Conservation (phyloP, 2,329 filamentous ascomycete genomes). For the Cladophialophora exuberans region DNA sequence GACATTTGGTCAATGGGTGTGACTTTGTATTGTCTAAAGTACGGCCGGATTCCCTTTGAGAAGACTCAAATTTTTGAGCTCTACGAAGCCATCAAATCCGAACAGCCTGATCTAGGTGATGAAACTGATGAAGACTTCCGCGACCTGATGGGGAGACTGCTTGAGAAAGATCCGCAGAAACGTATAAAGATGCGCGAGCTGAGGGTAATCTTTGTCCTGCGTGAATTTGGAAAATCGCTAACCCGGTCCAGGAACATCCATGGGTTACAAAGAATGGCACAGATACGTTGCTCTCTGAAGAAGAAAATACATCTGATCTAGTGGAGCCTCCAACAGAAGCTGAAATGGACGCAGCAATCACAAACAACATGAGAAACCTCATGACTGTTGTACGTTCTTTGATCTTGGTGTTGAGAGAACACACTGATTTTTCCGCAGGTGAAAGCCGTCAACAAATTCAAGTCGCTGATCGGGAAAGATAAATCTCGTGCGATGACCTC, state of each 20-base stretch:
- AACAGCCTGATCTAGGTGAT: slow-evolving; percentile 64
- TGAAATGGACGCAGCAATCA: slow-evolving; percentile 89
- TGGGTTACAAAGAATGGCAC: slow-evolving; percentile 86
- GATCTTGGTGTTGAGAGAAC: background rate
- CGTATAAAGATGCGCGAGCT: slow-evolving; percentile 82
- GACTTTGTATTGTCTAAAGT: slow-evolving; percentile 88
- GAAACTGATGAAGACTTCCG: slow-evolving; percentile 70
- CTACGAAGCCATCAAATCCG: slow-evolving; percentile 82
- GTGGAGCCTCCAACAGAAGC: slow-evolving; percentile 85
- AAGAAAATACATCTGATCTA: slow-evolving; percentile 82
- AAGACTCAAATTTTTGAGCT: slow-evolving; percentile 78
- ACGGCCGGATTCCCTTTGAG: slow-evolving; percentile 86
- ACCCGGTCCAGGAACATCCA: slow-evolving; percentile 69
- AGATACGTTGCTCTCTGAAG: slow-evolving; percentile 76
- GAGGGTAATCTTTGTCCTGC: slow-evolving; percentile 62
- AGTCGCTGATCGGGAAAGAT: slow-evolving; percentile 66
- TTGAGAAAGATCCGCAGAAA: slow-evolving; percentile 83
- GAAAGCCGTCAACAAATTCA: slow-evolving; percentile 90
- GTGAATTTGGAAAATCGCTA: slow-evolving; percentile 12
- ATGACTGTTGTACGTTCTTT: slow-evolving; percentile 65
- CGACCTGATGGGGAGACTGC: slow-evolving; percentile 71
- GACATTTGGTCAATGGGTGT: slow-evolving; percentile 99
- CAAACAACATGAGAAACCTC: slow-evolving; percentile 82
- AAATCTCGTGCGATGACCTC: slow-evolving; percentile 59
- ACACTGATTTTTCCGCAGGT: slow-evolving; percentile 57